phyloP scores from a whole-genome alignment of 169 alveolate genomes.

The Plasmodium ovale region DNA sequence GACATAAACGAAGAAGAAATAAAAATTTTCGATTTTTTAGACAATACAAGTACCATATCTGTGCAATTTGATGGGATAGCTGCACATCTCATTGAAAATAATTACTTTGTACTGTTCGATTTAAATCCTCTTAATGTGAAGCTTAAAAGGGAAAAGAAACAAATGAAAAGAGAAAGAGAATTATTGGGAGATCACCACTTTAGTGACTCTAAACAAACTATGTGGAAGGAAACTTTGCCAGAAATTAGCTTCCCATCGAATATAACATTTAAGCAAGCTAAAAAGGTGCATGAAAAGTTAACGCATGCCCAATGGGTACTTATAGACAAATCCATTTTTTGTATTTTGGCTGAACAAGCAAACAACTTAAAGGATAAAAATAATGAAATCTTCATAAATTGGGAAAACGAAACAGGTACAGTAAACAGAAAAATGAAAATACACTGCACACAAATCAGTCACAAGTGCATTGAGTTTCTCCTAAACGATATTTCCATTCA shows the following conservation, averaged over 20 bases:
- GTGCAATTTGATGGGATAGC: conserved; percentile 68
- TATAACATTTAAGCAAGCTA: conserved; percentile 58
- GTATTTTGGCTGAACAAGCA: conserved; percentile 70
- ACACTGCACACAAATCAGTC: conserved; percentile 73
- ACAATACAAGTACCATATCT: conserved; percentile 22
- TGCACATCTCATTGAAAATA: conserved; percentile 56
- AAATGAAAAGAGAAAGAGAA: not conserved
- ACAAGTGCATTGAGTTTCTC: conserved; percentile 40
- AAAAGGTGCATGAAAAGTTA: conserved; percentile 52
- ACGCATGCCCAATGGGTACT: conserved; percentile 70
- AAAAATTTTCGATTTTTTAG: conserved; percentile 22
- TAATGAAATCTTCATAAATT: conserved; percentile 38
- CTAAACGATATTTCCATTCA: conserved; percentile 28
- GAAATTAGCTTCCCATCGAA: conserved; percentile 36
- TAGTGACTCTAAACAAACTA: too few species aligned
- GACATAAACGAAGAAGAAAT: conserved; percentile 49
- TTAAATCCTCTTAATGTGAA: conserved; percentile 45
- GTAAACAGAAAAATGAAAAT: conserved; percentile 22
- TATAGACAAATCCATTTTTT: conserved; percentile 73
- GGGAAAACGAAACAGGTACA: not conserved
- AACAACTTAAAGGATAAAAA: conserved; percentile 69
- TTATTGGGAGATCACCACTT: too few species aligned
- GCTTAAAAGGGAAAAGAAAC: not conserved
- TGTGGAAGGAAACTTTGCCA: conserved; percentile 16
- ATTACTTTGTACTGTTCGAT: conserved; percentile 35